Evolutionary conservation across 1,284 basidiomycete species (phyloP).

Genomic region (Rhodotorula sp.): DNA sequence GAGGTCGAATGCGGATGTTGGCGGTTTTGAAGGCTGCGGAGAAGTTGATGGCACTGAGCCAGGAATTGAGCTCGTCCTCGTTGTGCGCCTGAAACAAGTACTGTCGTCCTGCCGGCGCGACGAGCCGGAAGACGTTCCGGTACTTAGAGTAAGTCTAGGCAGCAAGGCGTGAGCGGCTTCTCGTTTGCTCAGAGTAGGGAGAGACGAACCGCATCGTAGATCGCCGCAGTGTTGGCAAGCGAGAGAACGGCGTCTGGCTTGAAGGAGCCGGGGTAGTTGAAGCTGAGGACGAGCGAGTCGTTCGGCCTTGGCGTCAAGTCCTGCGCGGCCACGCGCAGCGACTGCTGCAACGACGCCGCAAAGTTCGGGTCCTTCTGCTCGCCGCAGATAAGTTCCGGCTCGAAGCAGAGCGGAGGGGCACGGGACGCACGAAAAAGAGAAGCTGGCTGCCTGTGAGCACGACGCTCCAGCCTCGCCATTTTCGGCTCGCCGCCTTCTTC

Average conservation of each 20-base stretch:
- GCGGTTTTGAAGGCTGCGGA: constrained; percentile 85
- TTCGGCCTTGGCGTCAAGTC: constrained; percentile 14
- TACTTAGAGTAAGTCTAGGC: constrained; percentile 66
- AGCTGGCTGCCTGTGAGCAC: constrained; percentile 87
- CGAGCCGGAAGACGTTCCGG: constrained; percentile 72
- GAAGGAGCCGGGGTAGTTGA: constrained; percentile 59
- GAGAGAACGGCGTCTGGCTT: constrained; percentile 85
- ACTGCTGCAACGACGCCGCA: constrained; percentile 23
- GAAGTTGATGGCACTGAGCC: constrained; percentile 93
- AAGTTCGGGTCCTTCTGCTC: constrained; percentile 60
- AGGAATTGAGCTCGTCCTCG: constrained; percentile 79
- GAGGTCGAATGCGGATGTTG: constrained; percentile 72
- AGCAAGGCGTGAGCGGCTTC: not conserved
- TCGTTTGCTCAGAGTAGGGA: too few relatives aligned
- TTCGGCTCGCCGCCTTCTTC: constrained; percentile 70
- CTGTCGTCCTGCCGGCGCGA: constrained; percentile 72
- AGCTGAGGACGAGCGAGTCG: constrained; percentile 30
- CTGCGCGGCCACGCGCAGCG: constrained; percentile 11
- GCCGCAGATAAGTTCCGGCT: too few relatives aligned
- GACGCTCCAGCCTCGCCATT: constrained; percentile 85
- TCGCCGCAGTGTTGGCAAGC: constrained; percentile 72
- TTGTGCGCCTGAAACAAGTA: constrained; percentile 73
- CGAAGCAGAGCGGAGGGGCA: constrained; percentile 56
- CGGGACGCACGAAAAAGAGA: constrained; percentile 64
- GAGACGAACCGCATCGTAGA: constrained; percentile 61